Percentiles rank a stretch among this genome's conserved stretches.
Conservation (phyloP, 2,329 filamentous ascomycete species). For the Colletotrichum sp. region DNA sequence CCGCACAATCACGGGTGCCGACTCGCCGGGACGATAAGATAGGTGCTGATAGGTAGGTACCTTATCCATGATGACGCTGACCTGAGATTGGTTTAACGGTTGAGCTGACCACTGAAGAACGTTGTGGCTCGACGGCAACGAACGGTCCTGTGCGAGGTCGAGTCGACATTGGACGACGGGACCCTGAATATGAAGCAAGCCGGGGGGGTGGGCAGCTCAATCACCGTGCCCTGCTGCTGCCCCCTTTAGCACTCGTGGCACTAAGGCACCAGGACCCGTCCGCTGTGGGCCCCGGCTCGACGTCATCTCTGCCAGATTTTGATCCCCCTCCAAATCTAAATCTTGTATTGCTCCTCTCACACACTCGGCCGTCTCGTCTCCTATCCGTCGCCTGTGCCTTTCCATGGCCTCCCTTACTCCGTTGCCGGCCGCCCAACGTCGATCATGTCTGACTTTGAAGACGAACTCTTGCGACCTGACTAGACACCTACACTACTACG, state of each 20-base stretch:
- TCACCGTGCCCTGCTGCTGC: neutral
- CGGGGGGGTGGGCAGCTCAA: neutral
- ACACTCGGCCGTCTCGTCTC: neutral
- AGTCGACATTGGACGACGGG: neutral
- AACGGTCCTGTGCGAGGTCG: neutral
- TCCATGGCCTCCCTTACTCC: neutral
- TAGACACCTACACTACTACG: neutral
- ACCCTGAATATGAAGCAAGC: neutral
- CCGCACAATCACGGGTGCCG: neutral
- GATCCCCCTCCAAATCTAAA: neutral
- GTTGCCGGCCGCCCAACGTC: neutral
- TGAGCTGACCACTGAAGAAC: neutral
- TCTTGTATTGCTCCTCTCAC: neutral
- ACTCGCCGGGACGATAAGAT: neutral
- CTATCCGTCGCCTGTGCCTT: neutral
- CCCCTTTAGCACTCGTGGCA: neutral
- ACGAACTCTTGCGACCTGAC: neutral
- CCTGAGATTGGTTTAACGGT: neutral
- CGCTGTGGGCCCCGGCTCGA: neutral
- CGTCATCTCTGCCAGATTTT: slow-evolving; percentile 14
- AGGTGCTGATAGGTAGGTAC: too few species aligned
- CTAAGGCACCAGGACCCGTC: neutral
- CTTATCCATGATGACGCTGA: neutral
- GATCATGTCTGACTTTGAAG: neutral
- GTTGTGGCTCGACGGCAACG: neutral